phyloP scores from a whole-genome alignment of 805 yeast species.

The Monosporozyma siamensis region DNA sequence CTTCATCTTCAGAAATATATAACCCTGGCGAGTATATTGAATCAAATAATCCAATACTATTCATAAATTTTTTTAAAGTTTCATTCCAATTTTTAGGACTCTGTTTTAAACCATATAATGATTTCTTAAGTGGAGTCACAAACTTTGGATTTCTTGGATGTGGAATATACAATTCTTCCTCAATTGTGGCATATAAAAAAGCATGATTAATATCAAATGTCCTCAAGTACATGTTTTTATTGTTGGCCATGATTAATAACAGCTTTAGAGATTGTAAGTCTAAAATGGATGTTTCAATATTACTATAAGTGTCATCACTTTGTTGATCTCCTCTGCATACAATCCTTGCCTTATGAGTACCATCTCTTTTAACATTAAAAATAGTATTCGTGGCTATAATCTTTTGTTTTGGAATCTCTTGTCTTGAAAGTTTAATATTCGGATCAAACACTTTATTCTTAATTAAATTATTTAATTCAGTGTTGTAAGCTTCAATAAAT shows the following conservation, averaged over 20 bases:
- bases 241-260: conserved; percentile 2
- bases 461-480: conserved; percentile 4
- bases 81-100: conserved; percentile 7
- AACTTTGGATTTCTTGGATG: neutral
- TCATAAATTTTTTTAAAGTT: conserved; percentile 4
- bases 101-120: conserved; percentile 6
- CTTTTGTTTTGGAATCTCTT: neutral
- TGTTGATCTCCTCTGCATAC: conserved; percentile 7
- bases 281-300: conserved; percentile 1
- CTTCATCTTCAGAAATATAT: conserved; percentile 2
- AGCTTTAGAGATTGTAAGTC: conserved; percentile 2
- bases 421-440: neutral
- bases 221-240: neutral
- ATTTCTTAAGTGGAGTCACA: conserved; percentile 3
- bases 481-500: conserved; percentile 3
- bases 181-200: too few species aligned
- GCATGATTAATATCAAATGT: conserved; percentile 6
- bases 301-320: neutral
- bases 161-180: neutral
- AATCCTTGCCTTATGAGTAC: conserved; percentile 4
- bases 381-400: conserved; percentile 1
- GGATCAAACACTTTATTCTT: conserved; percentile 1
- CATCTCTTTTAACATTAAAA: conserved; percentile 7
- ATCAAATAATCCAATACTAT: conserved; percentile 4
- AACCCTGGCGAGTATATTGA: conserved; percentile 7